Evolutionary conservation across 2,329 filamentous ascomycete genomes (phyloP).

Genomic region (Neurospora crassa): DNA sequence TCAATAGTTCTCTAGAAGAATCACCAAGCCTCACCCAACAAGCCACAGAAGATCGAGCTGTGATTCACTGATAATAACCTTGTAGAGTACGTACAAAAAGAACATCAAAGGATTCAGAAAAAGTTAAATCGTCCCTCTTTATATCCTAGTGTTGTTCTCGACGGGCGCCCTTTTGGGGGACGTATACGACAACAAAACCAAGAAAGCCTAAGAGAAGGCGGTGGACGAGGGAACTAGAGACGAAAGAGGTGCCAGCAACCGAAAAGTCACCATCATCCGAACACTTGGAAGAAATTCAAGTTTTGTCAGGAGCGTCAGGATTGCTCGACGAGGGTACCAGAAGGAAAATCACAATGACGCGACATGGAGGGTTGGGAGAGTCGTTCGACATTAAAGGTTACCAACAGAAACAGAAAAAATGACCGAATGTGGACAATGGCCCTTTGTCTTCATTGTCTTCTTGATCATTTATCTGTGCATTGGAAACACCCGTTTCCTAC

Average conservation of each 20-base stretch:
- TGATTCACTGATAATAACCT: not conserved
- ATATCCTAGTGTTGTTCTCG: not conserved
- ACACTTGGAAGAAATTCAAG: not conserved
- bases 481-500: not conserved
- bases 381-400: not conserved
- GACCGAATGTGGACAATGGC: not conserved
- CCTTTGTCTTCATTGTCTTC: not conserved
- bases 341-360: not conserved
- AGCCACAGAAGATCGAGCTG: not conserved
- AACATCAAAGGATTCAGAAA: not conserved
- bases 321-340: not conserved
- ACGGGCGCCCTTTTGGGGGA: not conserved
- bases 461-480: not conserved
- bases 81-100: not conserved
- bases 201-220: not conserved
- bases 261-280: not conserved
- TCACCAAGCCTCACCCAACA: not conserved
- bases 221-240: not conserved
- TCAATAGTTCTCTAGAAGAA: too few species aligned
- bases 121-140: not conserved
- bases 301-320: not conserved
- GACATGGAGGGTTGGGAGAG: not conserved
- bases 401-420: not conserved
- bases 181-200: not conserved
- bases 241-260: not conserved